A percentile compares a stretch with the other conserved stretches of the same genome.
Conservation (phyloP, 2,329 filamentous ascomycete species). For the Exutisphaerella laricina region DNA sequence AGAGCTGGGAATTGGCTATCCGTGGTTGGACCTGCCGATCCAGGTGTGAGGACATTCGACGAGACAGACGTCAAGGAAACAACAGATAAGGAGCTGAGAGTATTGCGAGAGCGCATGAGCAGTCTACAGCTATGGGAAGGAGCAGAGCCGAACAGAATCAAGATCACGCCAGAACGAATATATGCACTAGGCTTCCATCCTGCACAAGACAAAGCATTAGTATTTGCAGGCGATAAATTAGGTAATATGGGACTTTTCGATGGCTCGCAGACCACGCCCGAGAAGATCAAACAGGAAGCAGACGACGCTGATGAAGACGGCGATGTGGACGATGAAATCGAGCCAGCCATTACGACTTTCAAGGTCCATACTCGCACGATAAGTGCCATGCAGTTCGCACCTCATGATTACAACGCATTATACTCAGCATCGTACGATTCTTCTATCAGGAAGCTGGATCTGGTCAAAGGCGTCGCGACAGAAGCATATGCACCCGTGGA, state of each 20-base stretch:
- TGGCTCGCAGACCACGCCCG: constrained; percentile 61
- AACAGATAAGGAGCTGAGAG: constrained; percentile 67
- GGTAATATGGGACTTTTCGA: constrained; percentile 89
- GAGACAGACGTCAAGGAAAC: constrained; percentile 79
- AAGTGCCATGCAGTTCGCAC: constrained; percentile 72
- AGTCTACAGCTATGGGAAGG: constrained; percentile 73
- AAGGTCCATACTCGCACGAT: constrained; percentile 90
- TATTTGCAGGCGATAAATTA: constrained; percentile 92
- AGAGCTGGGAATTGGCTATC: constrained; percentile 60
- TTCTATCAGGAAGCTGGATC: constrained; percentile 78
- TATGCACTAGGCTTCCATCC: constrained; percentile 89
- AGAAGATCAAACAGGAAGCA: constrained; percentile 39
- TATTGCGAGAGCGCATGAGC: constrained; percentile 70
- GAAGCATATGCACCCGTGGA: constrained; percentile 75
- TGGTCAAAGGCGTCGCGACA: constrained; percentile 70
- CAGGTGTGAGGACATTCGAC: constrained; percentile 77
- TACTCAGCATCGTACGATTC: constrained; percentile 91
- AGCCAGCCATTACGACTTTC: constrained; percentile 79
- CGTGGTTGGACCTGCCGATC: constrained; percentile 66
- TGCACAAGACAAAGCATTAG: constrained; percentile 72
- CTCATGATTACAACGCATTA: constrained; percentile 65
- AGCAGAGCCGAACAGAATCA: constrained; percentile 80
- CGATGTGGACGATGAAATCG: constrained; percentile 57
- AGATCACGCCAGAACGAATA: constrained; percentile 80
- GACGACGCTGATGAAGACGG: constrained; percentile 62